These are phyloP conservation scores for Polytrichum formosum DNA, from an alignment of 225 moss, liverwort and hornwort genomes.

Conservation along the genomic window DNA sequence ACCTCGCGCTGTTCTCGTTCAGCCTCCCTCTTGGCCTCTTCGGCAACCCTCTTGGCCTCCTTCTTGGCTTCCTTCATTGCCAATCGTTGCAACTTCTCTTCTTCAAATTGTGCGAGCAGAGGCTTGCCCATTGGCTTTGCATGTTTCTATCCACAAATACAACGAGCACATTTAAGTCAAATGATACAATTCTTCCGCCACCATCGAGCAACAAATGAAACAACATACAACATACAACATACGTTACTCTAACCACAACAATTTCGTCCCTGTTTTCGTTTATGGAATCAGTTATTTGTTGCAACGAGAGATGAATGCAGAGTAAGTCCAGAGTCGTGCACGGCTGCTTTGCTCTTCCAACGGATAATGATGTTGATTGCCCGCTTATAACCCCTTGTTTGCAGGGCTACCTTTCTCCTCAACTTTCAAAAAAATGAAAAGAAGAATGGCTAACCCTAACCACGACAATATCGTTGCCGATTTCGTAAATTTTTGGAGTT, in stretches of 20 bases:
- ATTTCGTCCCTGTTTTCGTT: no score
- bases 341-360: constrained; percentile 11
- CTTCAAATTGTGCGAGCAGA: constrained; percentile 23
- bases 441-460: neutral
- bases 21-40: constrained; percentile 22
- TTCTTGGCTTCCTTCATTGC: constrained; percentile 27
- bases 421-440: constrained; percentile 4
- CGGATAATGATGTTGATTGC: constrained; percentile 33
- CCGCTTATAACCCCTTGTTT: constrained; percentile 16
- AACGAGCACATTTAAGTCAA: no score
- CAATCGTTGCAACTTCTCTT: constrained; percentile 30
- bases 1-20: constrained; percentile 34
- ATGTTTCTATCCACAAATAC: constrained; percentile 14
- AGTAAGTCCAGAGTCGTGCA: no score
- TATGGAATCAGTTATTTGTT: no score
- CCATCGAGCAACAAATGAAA: no score
- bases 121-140: constrained; percentile 29
- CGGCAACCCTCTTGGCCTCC: constrained; percentile 26
- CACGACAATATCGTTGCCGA: neutral
- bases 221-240: no score
- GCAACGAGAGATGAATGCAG: no score
- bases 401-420: constrained; percentile 37
- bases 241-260: no score
- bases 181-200: no score
- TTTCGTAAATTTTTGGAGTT: no score